Conservation (phyloP, 2,329 filamentous ascomycete genomes). For the Trichophyton verrucosum region DNA sequence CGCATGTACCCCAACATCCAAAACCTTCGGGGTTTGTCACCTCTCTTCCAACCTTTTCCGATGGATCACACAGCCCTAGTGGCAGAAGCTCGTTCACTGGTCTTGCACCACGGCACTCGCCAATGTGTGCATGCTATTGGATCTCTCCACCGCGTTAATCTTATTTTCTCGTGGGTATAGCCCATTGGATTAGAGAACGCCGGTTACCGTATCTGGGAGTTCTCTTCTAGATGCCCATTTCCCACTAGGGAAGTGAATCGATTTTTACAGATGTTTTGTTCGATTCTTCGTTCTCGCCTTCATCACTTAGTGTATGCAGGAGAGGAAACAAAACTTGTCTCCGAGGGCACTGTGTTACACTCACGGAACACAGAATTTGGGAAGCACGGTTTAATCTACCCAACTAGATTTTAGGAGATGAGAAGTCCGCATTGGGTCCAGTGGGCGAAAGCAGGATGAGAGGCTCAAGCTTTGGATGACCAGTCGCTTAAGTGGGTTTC, state of each 20-base stretch:
- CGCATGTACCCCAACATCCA: conserved; percentile 38
- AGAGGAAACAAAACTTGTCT: conserved; percentile 93
- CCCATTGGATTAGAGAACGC: conserved; percentile 43
- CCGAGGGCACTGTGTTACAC: conserved; percentile 68
- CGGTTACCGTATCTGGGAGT: conserved; percentile 29
- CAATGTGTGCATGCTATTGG: conserved; percentile 32
- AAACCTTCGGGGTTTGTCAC: conserved; percentile 22
- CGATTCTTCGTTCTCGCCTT: conserved; percentile 48
- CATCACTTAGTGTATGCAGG: conserved; percentile 24
- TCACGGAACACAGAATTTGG: conserved; percentile 46
- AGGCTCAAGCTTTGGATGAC: background rate
- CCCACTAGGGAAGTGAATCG: conserved; percentile 44
- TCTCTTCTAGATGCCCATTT: conserved; percentile 21
- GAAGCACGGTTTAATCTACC: background rate
- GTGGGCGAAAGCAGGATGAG: background rate
- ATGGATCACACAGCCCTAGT: conserved; percentile 8
- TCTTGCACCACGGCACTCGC: conserved; percentile 43
- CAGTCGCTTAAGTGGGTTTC: background rate
- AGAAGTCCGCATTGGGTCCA: background rate
- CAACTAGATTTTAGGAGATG: background rate
- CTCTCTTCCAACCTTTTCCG: conserved; percentile 29
- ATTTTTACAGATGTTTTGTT: conserved; percentile 96
- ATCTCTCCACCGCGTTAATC: conserved; percentile 56
- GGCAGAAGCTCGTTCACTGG: conserved; percentile 30
- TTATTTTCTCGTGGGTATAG: conserved; percentile 42